These are phyloP conservation scores for Calonectria crousiana DNA, from an alignment of 2,329 filamentous ascomycete species.

Conservation along the genomic window DNA sequence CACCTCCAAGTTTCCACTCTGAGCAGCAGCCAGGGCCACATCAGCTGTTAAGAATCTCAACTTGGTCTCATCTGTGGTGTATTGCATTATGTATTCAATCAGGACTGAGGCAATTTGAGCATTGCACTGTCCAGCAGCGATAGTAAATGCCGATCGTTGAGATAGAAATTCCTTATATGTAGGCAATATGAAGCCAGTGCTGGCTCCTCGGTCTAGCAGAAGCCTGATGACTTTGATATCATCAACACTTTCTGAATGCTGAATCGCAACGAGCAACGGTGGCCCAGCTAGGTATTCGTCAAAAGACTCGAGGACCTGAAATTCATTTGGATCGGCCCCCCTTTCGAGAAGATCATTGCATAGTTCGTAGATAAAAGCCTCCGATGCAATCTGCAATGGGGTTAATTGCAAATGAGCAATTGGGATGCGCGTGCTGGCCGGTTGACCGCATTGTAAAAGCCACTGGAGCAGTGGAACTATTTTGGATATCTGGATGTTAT, in stretches of 20 bases:
- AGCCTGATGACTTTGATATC: not conserved
- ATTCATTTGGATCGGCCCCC: not conserved
- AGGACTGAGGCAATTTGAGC: not conserved
- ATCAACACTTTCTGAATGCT: not conserved
- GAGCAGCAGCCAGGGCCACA: not conserved
- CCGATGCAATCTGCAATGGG: not conserved
- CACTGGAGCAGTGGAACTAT: not conserved
- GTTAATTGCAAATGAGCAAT: fast-evolving
- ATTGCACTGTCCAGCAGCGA: not conserved
- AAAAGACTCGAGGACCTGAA: not conserved
- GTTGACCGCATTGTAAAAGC: not conserved
- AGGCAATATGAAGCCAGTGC: not conserved
- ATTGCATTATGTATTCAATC: not conserved
- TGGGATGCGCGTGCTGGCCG: not conserved
- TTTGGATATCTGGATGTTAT: not conserved
- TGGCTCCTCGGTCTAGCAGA: not conserved
- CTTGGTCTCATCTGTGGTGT: not conserved
- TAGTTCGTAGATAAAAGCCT: not conserved
- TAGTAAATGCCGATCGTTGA: not conserved
- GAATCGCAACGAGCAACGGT: not conserved
- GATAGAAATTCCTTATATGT: not conserved
- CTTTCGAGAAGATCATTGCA: not conserved
- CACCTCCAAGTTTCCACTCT: not conserved
- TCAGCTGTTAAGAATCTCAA: not conserved
- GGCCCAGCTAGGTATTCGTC: no score